Percentiles rank a stretch among this genome's conserved stretches.
These are phyloP conservation scores for Penicillium sp. DNA, from an alignment of 2,329 filamentous ascomycete genomes.

Conservation along the genomic window DNA sequence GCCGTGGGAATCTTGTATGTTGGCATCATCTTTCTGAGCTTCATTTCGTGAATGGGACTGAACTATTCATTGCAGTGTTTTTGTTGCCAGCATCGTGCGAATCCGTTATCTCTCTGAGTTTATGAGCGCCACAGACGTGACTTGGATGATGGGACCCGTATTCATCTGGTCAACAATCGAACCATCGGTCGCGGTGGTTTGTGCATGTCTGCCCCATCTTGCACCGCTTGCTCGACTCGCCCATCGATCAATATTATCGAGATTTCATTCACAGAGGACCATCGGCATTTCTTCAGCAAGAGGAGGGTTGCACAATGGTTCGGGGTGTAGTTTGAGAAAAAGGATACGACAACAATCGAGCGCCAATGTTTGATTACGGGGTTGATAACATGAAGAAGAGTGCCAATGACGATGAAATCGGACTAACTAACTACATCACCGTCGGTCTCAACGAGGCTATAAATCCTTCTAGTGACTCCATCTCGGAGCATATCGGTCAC, in stretches of 20 bases:
- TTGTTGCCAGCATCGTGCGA: neutral
- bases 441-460: neutral
- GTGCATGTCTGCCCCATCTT: conserved; percentile 13
- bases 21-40: too few species aligned
- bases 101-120: neutral
- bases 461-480: neutral
- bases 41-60: neutral
- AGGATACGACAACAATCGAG: neutral
- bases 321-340: neutral
- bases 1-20: neutral
- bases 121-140: conserved; percentile 1
- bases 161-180: conserved; percentile 16
- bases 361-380: neutral
- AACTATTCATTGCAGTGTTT: neutral
- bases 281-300: neutral
- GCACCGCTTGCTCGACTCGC: conserved; percentile 12
- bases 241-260: neutral
- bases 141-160: conserved; percentile 8
- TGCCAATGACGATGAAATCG: neutral
- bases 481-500: neutral
- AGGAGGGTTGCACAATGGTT: neutral
- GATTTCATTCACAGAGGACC: neutral
- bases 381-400: neutral
- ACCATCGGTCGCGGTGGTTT: conserved; percentile 9
- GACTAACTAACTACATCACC: neutral